A percentile compares a stretch with the other conserved stretches of the same genome.
phyloP scores from a whole-genome alignment of 129 eudicot species.

The Ambrosia artemisiifolia region DNA sequence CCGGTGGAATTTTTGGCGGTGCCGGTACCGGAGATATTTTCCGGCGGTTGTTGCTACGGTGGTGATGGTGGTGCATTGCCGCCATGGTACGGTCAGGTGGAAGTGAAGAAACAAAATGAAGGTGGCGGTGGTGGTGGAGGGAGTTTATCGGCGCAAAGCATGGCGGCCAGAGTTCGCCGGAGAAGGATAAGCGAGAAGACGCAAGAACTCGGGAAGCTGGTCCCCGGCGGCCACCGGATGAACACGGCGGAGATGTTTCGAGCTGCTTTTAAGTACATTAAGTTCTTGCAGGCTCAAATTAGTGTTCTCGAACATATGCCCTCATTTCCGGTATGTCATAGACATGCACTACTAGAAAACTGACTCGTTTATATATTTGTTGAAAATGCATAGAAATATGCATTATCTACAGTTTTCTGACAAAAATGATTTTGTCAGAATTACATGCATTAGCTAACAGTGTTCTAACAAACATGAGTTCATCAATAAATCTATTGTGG shows the following conservation, averaged over 20 bases:
- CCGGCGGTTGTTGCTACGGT: not conserved
- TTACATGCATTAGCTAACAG: no score
- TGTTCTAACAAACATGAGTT: no score
- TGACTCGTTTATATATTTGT: no score
- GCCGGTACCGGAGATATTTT: not conserved
- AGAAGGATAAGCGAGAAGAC: constrained; percentile 71
- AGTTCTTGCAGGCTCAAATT: constrained; percentile 83
- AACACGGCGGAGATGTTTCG: constrained; percentile 77
- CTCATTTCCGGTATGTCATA: constrained; percentile 28
- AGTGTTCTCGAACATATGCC: constrained; percentile 50
- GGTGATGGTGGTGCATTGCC: not conserved
- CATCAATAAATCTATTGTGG: no score
- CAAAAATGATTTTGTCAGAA: no score
- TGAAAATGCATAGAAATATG: no score
- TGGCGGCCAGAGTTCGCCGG: constrained; percentile 65
- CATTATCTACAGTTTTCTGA: no score
- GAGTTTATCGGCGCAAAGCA: constrained; percentile 47
- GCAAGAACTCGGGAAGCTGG: constrained; percentile 53
- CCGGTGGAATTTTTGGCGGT: constrained; percentile 1
- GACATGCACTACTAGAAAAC: no score
- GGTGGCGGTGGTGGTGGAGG: constrained; percentile 1
- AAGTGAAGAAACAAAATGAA: constrained; percentile 8
- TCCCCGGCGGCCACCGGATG: constrained; percentile 62
- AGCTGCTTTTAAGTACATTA: constrained; percentile 57
- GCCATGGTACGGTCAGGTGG: not conserved